A percentile compares a stretch with the other conserved stretches of the same genome.
Conservation (phyloP, 768 basidiomycete species). For the Boletus insuetus region DNA sequence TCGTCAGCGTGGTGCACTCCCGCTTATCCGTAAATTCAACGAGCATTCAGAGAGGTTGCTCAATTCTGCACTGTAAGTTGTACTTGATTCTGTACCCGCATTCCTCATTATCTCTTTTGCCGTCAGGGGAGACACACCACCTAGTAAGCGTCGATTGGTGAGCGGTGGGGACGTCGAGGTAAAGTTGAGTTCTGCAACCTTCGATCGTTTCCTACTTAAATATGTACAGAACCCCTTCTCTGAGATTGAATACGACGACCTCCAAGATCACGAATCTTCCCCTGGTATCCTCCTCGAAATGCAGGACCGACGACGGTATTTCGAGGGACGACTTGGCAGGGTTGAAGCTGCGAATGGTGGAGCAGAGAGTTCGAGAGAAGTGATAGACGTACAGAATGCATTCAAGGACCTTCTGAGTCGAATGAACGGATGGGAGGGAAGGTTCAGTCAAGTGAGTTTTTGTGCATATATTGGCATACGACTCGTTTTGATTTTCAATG, state of each 20-base stretch:
- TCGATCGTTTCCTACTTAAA: background rate
- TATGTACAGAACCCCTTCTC: slow-evolving; percentile 34
- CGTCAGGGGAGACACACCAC: slow-evolving; percentile 51
- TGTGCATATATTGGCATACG: background rate
- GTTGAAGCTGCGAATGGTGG: slow-evolving; percentile 4
- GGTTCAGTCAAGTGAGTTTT: slow-evolving; percentile 52
- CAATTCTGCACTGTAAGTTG: slow-evolving; percentile 69
- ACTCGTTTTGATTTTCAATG: background rate
- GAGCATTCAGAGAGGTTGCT: slow-evolving; percentile 92
- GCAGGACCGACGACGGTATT: slow-evolving; percentile 81
- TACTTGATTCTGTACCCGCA: background rate
- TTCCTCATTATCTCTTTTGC: background rate
- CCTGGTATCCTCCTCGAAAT: slow-evolving; percentile 80
- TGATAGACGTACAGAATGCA: slow-evolving; percentile 46
- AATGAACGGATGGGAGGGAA: slow-evolving; percentile 54
- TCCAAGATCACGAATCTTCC: slow-evolving; percentile 66
- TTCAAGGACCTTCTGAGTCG: slow-evolving; percentile 47
- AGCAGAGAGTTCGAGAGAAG: slow-evolving; percentile 18
- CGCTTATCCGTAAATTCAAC: slow-evolving; percentile 95
- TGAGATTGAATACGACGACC: slow-evolving; percentile 83
- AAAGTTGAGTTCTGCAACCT: slow-evolving; percentile 5
- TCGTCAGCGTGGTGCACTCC: slow-evolving; percentile 80
- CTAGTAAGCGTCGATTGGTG: slow-evolving; percentile 59
- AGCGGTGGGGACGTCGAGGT: slow-evolving; percentile 45
- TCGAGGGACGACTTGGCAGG: slow-evolving; percentile 59